Evolutionary conservation across 2,329 filamentous ascomycete genomes (phyloP), one percentile per base, ranked within the genome.

Genomic region (Penicillium sp.): DNA sequence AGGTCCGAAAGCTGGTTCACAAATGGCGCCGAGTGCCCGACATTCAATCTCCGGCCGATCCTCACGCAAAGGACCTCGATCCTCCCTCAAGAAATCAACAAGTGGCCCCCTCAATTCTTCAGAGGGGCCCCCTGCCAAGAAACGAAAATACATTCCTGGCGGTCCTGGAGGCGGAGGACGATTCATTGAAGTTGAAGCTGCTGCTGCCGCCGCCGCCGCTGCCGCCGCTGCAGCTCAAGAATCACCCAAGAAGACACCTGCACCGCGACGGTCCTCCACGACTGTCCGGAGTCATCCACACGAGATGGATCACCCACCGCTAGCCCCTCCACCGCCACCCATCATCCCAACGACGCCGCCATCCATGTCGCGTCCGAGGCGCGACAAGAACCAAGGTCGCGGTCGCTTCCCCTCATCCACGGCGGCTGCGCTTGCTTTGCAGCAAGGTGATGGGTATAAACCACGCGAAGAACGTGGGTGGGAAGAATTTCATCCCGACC

Each of bases 401-500:
- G 89, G 90, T 71, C 84, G 90, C 61, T 95, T 90, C 74, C 91
- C 88, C 65, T 93, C 90, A 43, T 91, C 85, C 29, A 77, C 88
- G n/a, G 91, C 93, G 11, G 92, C 92, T 27, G 90, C 92, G 22
- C 91, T 92, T 47, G 92, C 91, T 5, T 89, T 94, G 55, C 90
- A 91, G 63, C 92, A 96, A 70, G 92, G 87, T 66, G 94, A 97
- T 78, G 92, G 93, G 47, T 97, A 97, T 76, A 99, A 99, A 72
- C 94, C 94, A 31, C 84, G 94, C 68, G 94, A 99, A 76, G 94
- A 99, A 77, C 87, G 93, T 59, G 91, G 91, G 49, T 99, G 93
- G 92, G 92, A 97, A 68, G 94, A 99, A 71, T 97, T 97, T 61
- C 94, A 99, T 73, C 92, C 91, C 0, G 91, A 97, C 66, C 84